A percentile compares a stretch with the other conserved stretches of the same genome.
Conservation (phyloP, 2,329 filamentous ascomycete species). For the Capronia americana region DNA sequence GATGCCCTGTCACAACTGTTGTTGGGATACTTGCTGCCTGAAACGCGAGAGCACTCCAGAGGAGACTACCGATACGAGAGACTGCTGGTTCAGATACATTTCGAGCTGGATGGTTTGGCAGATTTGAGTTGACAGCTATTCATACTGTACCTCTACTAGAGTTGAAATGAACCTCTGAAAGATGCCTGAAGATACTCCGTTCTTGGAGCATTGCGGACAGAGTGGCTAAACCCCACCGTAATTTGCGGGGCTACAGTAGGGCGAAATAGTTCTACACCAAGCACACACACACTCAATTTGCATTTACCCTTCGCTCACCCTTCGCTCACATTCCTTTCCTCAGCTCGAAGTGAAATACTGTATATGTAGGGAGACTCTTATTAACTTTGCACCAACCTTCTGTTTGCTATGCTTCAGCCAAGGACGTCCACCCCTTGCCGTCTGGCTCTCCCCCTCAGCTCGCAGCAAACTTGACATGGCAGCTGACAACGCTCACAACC, state of each 20-base stretch:
- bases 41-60: neutral
- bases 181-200: too few relatives aligned
- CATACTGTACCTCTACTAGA: neutral
- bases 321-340: neutral
- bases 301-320: neutral
- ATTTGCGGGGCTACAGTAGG: neutral
- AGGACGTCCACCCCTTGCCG: neutral
- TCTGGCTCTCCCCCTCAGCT: neutral
- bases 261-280: neutral
- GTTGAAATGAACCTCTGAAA: neutral
- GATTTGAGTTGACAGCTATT: constrained; percentile 8
- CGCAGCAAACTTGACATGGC: neutral
- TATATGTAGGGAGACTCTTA: neutral
- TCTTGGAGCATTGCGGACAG: neutral
- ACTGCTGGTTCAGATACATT: constrained; percentile 20
- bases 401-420: neutral
- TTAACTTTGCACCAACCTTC: neutral
- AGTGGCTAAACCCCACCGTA: neutral
- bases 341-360: neutral
- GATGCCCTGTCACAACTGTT: constrained; percentile 25
- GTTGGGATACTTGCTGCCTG: constrained; percentile 20
- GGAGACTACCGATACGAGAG: constrained; percentile 18
- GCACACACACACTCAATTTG: neutral
- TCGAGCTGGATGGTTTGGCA: constrained; percentile 22
- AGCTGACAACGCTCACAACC: neutral